Base-by-base conservation (phyloP, 495 filamentous ascomycete genomes). In the Penicillium roqueforti region DNA sequence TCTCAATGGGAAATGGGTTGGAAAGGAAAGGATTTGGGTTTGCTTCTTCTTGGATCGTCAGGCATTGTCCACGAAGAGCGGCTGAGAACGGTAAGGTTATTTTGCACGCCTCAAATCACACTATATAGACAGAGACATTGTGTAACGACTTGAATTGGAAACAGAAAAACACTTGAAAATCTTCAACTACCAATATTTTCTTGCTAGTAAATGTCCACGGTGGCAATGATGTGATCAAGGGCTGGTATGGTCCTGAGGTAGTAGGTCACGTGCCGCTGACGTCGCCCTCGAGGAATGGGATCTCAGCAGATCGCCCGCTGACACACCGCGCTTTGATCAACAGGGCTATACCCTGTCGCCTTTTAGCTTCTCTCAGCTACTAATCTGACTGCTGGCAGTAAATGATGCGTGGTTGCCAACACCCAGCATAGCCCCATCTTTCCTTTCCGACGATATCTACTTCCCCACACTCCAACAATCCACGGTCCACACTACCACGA, bases 41-140 rank as follows among this genome's bases (percentile, higher is more conserved):
- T 47, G 34, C 37, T 42, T 40, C 48, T 45, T 55, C 48, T 45
- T 55, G 55, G 59, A 55, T 49, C 51, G 58, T 58, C 51, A 38
- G 59, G 59, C 54, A 61, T 58, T 50, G 53, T 58, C 47, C 50
- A 38, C 45, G 52, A 47, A 55, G 48, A 50, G 42, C 41, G 50
- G 50, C 50, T 32, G 38, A 31, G 20, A 52, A 38, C 28, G 26
- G 29, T 31, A 16, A 39, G 26, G 25, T 44, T 52, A 43, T 52
- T 36, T 34, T 34, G 49, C 34, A 52, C 19, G 29, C 20, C 29
- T 43, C 39, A 26, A 26, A 52, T 44, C 50, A 52, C 25, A 46
- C 43, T 38, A 40, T 44, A 52, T 52, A 52, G 50, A 52, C 50
- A 52, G 50, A 26, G 38, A 52, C 7, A 36, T 51, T 37, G 29